phyloP scores from a whole-genome alignment of 179 eudicot genomes.

The Silene noctiflora region DNA sequence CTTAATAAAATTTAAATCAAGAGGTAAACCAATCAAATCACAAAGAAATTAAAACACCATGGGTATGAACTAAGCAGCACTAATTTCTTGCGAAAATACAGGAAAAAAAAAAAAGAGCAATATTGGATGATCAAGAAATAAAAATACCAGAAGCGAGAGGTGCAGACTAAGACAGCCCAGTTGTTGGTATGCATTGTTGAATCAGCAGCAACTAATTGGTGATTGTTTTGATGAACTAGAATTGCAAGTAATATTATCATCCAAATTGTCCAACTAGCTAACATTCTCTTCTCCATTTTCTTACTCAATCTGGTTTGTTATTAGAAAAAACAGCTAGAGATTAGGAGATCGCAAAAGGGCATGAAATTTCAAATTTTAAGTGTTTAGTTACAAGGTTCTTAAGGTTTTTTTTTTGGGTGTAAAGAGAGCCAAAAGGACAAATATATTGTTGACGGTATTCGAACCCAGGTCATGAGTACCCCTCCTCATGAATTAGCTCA shows the following conservation, averaged over 20 bases:
- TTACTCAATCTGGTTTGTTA: not conserved
- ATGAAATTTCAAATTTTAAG: too few species aligned
- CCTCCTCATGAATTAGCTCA: too few species aligned
- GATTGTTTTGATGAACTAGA: conserved; percentile 5
- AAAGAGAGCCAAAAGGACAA: too few species aligned
- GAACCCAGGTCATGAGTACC: too few species aligned
- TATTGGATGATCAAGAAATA: not conserved
- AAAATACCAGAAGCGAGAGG: conserved; percentile 91
- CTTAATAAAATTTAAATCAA: not conserved
- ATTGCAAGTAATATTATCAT: conserved; percentile 1
- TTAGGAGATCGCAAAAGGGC: not conserved
- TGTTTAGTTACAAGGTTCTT: too few species aligned
- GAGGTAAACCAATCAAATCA: not conserved
- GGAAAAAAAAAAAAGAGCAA: not conserved
- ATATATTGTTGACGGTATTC: too few species aligned
- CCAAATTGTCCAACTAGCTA: conserved; percentile 4
- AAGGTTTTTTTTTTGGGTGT: too few species aligned
- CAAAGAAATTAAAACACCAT: not conserved
- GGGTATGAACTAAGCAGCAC: too few species aligned
- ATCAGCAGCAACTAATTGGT: conserved; percentile 22
- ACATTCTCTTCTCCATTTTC: conserved; percentile 13
- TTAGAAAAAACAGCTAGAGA: not conserved
- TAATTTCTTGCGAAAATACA: not conserved
- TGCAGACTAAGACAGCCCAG: conserved; percentile 97
- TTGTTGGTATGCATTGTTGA: conserved; percentile 82